These are phyloP conservation scores for Phytopythium delawarense DNA, from an alignment of 352 stramenopile species.

Conservation along the genomic window DNA sequence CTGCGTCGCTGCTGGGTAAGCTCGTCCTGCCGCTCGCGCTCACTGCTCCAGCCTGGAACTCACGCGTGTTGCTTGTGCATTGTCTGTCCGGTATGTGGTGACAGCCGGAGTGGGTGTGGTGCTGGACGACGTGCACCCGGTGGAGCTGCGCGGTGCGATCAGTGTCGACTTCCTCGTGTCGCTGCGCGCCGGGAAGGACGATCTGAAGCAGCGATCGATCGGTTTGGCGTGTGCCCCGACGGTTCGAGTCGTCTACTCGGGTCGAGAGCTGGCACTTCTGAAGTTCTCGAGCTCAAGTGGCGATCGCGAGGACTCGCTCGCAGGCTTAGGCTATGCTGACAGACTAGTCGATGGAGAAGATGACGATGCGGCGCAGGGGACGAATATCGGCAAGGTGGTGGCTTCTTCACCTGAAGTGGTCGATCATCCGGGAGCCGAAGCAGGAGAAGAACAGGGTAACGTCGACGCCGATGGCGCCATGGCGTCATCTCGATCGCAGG, in stretches of 20 bases:
- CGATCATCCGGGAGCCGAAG: not conserved
- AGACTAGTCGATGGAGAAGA: not conserved
- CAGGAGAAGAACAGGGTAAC: not conserved
- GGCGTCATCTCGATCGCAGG: not conserved
- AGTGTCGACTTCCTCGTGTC: slow-evolving; percentile 48
- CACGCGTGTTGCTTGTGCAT: not conserved
- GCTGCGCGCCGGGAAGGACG: slow-evolving; percentile 35
- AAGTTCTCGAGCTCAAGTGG: not conserved
- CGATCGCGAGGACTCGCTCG: not conserved
- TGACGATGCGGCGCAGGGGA: not conserved
- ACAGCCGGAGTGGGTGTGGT: slow-evolving; percentile 53
- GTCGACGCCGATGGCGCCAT: not conserved
- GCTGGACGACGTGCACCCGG: slow-evolving; percentile 57
- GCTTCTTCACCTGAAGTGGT: not conserved
- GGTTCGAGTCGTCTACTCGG: slow-evolving; percentile 46
- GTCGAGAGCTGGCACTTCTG: slow-evolving; percentile 43
- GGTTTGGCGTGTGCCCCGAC: slow-evolving; percentile 33
- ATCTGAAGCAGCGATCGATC: slow-evolving; percentile 27
- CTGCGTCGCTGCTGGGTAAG: slow-evolving; percentile 32
- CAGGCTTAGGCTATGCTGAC: not conserved
- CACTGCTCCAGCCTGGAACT: not conserved
- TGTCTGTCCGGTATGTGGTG: not conserved
- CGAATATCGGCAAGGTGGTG: not conserved
- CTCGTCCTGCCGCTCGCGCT: not conserved
- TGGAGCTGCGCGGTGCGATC: slow-evolving; percentile 29